Base-by-base conservation (phyloP, 306 rosid species). In the Inga laurina region DNA sequence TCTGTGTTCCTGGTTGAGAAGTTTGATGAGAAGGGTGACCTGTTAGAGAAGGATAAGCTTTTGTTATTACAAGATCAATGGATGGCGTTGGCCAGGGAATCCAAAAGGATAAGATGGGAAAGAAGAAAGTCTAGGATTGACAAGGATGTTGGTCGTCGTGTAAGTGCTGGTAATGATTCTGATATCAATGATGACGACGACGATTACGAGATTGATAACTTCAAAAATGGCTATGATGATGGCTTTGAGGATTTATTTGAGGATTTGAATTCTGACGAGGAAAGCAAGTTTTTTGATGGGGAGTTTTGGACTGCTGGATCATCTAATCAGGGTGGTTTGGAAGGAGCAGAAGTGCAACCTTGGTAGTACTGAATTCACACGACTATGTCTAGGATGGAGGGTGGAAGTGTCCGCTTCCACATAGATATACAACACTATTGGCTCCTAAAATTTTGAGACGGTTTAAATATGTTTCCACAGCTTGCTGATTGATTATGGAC, bases 1-100 rank as follows among this genome's bases (percentile, higher is more conserved):
- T 92, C 97, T 18, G 93, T 95, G 80, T 87, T 95, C 82, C 84
- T 95, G 78, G 92, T 93, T 51, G 99, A 95, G 88, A 90, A 88
- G 65, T 93, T 79, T 88, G 92, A 91, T 76, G 98, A 93, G 77
- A 93, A 91, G 82, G 99, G 99, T 78, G 69, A 39, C 12, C 90
- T 93, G 46, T 66, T 93, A 84, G 93, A 91, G 87, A 92, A 88
- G 83, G 92, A 95, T 52, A 88, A 85, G 69, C 56, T 87, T 84
- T 85, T 88, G 80, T 67, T 77, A 78, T 75, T 93, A 7, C 91
- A 87, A 74, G 85, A 92, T 72, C 83, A 87, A 82, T 90, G 90
- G 94, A 83, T 90, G 90, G 61, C 82, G 82, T 88, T 95, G 88
- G 94, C 88, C 34, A 91, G 86, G 77, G 96, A 92, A 82, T 92